Evolutionary conservation across 2,329 filamentous ascomycete species (phyloP).

Genomic region (Helminthosporium solani): DNA sequence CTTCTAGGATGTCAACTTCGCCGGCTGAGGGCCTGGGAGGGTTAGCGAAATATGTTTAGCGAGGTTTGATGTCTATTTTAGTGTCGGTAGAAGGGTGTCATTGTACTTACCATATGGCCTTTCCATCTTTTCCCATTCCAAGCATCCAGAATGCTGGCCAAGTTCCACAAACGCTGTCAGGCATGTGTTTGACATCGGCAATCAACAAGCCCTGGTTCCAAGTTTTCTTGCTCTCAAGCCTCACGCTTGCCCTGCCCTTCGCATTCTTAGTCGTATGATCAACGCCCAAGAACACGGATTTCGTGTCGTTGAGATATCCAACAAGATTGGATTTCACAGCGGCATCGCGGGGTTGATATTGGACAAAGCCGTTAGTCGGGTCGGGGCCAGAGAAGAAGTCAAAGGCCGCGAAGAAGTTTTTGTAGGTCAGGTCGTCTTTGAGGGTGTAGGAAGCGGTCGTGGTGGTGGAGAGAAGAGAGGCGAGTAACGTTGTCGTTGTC

Average conservation of each 20-base stretch:
- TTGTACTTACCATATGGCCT: too few relatives aligned
- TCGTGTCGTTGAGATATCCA: slow-evolving; percentile 20
- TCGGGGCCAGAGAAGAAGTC: slow-evolving; percentile 31
- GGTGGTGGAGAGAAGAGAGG: not conserved
- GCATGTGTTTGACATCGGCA: slow-evolving; percentile 41
- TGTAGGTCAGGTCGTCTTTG: slow-evolving; percentile 28
- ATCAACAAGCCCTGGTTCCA: slow-evolving; percentile 37
- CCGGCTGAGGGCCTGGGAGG: slow-evolving; percentile 38
- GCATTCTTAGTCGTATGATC: slow-evolving; percentile 39
- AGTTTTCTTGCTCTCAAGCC: slow-evolving; percentile 31
- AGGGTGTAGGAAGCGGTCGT: slow-evolving; percentile 18
- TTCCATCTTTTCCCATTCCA: slow-evolving; percentile 14
- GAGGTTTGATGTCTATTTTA: too few relatives aligned
- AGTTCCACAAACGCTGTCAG: slow-evolving; percentile 26
- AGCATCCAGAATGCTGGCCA: slow-evolving; percentile 42
- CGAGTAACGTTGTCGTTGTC: too few relatives aligned
- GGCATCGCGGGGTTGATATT: slow-evolving; percentile 22
- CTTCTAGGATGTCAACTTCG: slow-evolving; percentile 42
- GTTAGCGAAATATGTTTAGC: too few relatives aligned
- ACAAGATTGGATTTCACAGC: slow-evolving; percentile 17
- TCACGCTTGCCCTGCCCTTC: slow-evolving; percentile 30
- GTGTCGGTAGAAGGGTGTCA: too few relatives aligned
- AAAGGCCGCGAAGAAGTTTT: slow-evolving; percentile 37
- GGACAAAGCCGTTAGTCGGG: slow-evolving; percentile 34
- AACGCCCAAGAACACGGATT: slow-evolving; percentile 43